Percentiles rank a stretch among this genome's conserved stretches.
Conservation (phyloP, 805 yeast genomes). For the Starmerella etchellsii region DNA sequence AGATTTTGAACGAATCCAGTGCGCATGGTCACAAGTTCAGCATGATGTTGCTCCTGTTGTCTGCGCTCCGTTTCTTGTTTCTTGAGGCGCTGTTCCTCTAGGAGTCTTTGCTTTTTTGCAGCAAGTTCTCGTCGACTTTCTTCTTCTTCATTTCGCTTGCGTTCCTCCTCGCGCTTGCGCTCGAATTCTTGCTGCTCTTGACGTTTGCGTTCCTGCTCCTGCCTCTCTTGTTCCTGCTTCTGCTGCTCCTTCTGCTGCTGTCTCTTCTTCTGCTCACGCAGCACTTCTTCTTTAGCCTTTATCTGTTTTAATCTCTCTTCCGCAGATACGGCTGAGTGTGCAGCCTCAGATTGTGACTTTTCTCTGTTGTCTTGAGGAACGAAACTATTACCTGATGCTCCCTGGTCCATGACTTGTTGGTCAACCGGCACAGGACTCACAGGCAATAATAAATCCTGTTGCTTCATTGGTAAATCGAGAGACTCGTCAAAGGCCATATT, state of each 20-base stretch:
- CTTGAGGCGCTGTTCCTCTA: not conserved
- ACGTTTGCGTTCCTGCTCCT: not conserved
- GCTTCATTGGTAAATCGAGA: conserved; percentile 1
- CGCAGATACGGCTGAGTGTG: too few species aligned
- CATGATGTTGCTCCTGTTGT: conserved; percentile 1
- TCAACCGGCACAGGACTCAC: not conserved
- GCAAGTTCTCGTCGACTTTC: not conserved
- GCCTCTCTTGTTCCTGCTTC: not conserved
- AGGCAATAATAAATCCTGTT: conserved; percentile 3
- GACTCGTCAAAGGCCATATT: conserved; percentile 9
- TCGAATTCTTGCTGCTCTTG: not conserved
- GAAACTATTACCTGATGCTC: too few species aligned
- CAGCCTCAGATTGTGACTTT: not conserved
- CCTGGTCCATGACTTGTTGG: too few species aligned
- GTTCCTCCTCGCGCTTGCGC: too few species aligned
- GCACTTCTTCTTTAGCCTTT: not conserved
- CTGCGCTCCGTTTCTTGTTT: not conserved
- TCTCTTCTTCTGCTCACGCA: not conserved
- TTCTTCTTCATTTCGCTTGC: too few species aligned
- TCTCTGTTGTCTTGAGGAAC: too few species aligned
- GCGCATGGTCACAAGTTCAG: not conserved
- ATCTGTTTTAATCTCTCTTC: not conserved
- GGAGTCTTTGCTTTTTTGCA: not conserved
- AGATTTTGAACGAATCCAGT: conserved; percentile 1
- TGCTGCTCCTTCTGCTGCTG: not conserved